Evolutionary conservation across 257 asterid genomes (phyloP).

Genomic region (Agastache rugosa): DNA sequence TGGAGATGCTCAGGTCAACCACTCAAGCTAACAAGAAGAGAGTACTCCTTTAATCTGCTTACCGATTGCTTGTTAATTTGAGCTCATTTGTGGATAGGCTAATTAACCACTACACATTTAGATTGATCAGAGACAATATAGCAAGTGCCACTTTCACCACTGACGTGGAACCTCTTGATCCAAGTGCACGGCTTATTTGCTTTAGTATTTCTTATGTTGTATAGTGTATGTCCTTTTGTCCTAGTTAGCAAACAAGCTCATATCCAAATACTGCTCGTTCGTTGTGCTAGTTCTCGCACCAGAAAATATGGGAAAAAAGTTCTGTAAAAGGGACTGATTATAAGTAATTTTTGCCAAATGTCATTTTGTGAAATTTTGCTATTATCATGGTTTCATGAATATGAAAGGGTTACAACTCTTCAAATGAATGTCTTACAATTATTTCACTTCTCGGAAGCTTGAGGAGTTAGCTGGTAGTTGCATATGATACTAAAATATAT

Average conservation of each 20-base stretch:
- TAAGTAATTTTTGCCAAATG: constrained; percentile 1
- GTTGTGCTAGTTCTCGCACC: constrained; percentile 1
- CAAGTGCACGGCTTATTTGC: constrained; percentile 74
- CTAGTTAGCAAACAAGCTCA: constrained; percentile 14
- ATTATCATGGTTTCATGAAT: not conserved
- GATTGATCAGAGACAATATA: constrained; percentile 80
- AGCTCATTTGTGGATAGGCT: constrained; percentile 61
- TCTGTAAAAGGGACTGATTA: not conserved
- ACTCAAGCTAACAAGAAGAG: too few relatives aligned
- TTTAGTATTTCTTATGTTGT: constrained; percentile 35
- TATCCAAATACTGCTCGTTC: constrained; percentile 25
- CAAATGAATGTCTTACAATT: not conserved
- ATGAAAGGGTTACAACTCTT: not conserved
- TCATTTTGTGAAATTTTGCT: not conserved
- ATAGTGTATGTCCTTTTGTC: constrained; percentile 12
- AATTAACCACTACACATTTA: constrained; percentile 83
- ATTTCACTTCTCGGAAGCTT: constrained; percentile 2
- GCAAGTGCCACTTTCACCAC: constrained; percentile 58
- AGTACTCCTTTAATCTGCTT: constrained; percentile 25
- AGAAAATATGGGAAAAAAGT: not conserved
- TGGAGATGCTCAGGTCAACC: too few relatives aligned
- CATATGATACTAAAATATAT: constrained; percentile 10
- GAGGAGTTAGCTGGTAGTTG: not conserved
- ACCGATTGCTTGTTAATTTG: constrained; percentile 33
- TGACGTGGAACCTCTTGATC: constrained; percentile 79